These are phyloP conservation scores for Phaeophleospora eucalypticola DNA, from an alignment of 2,329 filamentous ascomycete genomes.

Conservation along the genomic window DNA sequence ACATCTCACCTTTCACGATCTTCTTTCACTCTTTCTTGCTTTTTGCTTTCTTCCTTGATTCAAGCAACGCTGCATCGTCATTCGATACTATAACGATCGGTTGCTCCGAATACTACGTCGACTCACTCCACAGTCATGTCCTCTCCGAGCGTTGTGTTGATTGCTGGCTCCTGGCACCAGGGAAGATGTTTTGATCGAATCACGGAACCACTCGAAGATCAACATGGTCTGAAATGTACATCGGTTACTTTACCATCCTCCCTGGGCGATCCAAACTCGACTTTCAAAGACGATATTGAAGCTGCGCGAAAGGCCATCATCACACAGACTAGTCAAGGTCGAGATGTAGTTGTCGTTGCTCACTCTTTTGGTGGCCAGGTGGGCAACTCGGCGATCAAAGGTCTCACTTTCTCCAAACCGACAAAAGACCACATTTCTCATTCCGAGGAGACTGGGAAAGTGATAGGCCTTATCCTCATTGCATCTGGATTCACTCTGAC, in stretches of 20 bases:
- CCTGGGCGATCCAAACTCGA: slow-evolving; percentile 7
- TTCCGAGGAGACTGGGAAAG: slow-evolving; percentile 1
- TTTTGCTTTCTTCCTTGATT: too few relatives aligned
- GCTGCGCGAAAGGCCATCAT: slow-evolving; percentile 7
- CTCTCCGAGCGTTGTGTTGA: too few relatives aligned
- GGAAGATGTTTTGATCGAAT: slow-evolving; percentile 9
- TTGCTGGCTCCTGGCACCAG: slow-evolving; percentile 11
- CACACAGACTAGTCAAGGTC: slow-evolving; percentile 2
- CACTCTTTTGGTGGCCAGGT: slow-evolving; percentile 16
- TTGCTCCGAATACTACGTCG: too few relatives aligned
- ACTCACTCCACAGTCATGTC: too few relatives aligned
- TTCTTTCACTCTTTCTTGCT: too few relatives aligned
- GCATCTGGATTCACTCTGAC: slow-evolving; percentile 15
- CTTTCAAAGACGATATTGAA: slow-evolving; percentile 13
- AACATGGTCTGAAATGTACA: slow-evolving; percentile 8
- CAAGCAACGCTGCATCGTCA: too few relatives aligned
- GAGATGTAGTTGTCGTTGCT: slow-evolving; percentile 10
- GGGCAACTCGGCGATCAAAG: slow-evolving; percentile 13
- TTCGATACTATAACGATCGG: too few relatives aligned
- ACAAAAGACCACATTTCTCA: too few relatives aligned
- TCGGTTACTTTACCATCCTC: slow-evolving; percentile 12
- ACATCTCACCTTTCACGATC: too few relatives aligned
- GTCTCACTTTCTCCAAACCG: slow-evolving; percentile 3
- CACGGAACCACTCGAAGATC: neutral
- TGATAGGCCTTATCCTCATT: slow-evolving; percentile 10